Evolutionary conservation across 192 early-diverging fungal genomes (phyloP), one percentile per base, ranked within the genome.

Genomic region (Gonapodya sp.): DNA sequence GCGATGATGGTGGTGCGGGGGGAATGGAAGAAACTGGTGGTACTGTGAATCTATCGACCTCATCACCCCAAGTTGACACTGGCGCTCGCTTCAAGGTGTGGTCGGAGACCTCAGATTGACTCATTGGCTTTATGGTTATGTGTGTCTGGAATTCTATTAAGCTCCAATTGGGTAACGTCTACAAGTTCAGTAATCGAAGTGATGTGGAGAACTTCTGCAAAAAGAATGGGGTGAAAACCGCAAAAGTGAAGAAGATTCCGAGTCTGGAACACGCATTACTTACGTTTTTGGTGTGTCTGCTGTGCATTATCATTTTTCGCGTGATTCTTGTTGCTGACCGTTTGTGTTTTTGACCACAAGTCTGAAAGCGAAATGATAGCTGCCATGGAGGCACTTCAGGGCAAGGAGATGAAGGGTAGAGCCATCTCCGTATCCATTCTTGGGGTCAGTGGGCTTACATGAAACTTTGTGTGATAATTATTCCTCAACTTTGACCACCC

Each of bases 231-330:
- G 34, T 81, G 34, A 36, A 34, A 73, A 35, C 33, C 30, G 36
- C 34, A 31, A 35, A 64, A 72, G 79, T 81, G 36, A 88, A 88
- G 79, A 87, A 83, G 80, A 84, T 81, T 1, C 85, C 85, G 34
- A 86, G 80, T 32, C 86, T 86, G 87, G 46, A 73, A n/a, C 83
- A 87, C 36, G 82, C 82, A 24, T 81, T 88, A 33, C 46, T 87
- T 31, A 77, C 78, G 1, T 85, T 85, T 36, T 73, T 35, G 64
- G 73, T 85, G 0, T 74, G 64, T 82, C 31, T 16, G 8, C 46
- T 24, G 8, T 64, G 8, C 46, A 64, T 8, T 64, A 0, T 18
- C 0, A 80, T 77, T 74, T 18, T 14, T 73, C 24, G 18, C 16
- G n/a, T 36, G 35, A 81, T 36, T 81, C 74, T 1, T 74, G 31